phyloP scores from a whole-genome alignment of 306 rosid genomes.

The Corylus avellana region DNA sequence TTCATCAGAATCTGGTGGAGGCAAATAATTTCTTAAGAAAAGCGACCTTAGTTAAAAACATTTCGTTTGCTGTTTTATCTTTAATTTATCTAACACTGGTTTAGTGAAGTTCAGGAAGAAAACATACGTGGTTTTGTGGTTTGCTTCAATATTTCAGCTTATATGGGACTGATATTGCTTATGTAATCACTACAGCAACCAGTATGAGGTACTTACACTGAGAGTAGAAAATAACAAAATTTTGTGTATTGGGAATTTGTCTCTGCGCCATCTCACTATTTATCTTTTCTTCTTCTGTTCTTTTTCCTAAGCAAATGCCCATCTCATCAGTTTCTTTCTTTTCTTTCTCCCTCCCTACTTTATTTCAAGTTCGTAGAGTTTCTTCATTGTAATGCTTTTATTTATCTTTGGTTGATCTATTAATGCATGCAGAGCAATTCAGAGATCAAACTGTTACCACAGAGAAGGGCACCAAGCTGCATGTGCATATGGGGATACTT shows the following conservation, averaged over 20 bases:
- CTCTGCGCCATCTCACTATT: not conserved
- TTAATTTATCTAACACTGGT: not conserved
- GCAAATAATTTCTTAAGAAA: no score
- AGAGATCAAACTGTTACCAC: constrained; percentile 76
- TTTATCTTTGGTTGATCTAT: not conserved
- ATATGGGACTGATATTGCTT: constrained; percentile 66
- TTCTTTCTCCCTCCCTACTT: not conserved
- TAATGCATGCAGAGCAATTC: constrained; percentile 59
- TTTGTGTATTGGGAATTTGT: not conserved
- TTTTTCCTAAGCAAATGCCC: not conserved
- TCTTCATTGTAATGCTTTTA: not conserved
- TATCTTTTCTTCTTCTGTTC: not conserved
- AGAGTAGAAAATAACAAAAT: not conserved
- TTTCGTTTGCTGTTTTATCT: no score
- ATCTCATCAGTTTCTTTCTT: not conserved
- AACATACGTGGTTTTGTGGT: constrained; percentile 54
- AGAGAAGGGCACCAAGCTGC: constrained; percentile 72
- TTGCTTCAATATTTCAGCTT: constrained; percentile 54
- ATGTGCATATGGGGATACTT: constrained; percentile 49
- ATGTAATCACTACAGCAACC: constrained; percentile 64
- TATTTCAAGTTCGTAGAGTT: not conserved
- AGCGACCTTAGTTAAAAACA: no score
- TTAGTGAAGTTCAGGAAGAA: constrained; percentile 53
- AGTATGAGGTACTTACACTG: constrained; percentile 53
- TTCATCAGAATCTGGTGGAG: not conserved